A percentile compares a stretch with the other conserved stretches of the same genome.
Evolutionary conservation across 345 rosid genomes (phyloP).

Genomic region (Trapa bicornis): DNA sequence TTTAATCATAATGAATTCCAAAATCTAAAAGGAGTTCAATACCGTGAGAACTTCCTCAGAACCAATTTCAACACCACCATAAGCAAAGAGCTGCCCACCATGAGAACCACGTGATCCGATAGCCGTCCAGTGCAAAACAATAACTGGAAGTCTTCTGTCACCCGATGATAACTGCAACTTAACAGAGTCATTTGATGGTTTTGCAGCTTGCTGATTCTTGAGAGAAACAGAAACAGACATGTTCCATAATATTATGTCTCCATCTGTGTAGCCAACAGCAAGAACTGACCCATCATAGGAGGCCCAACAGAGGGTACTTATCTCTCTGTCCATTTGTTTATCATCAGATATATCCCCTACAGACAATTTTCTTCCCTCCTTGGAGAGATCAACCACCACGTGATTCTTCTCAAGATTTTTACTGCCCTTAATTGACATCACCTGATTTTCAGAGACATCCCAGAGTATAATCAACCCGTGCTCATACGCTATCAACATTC

Average conservation of each 20-base stretch:
- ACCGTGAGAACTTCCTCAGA: slow-evolving; percentile 67
- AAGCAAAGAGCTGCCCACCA: slow-evolving; percentile 43
- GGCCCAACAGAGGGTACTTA: slow-evolving; percentile 67
- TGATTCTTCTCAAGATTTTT: slow-evolving; percentile 31
- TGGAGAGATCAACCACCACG: slow-evolving; percentile 3
- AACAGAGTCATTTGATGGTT: slow-evolving; percentile 30
- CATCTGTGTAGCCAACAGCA: slow-evolving; percentile 61
- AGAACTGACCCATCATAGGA: slow-evolving; percentile 50
- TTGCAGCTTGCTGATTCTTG: slow-evolving; percentile 22
- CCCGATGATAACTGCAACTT: slow-evolving; percentile 47
- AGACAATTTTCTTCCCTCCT: slow-evolving; percentile 25
- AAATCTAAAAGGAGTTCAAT: slow-evolving; percentile 2
- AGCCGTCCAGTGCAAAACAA: slow-evolving; percentile 52
- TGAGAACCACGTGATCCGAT: slow-evolving; percentile 19
- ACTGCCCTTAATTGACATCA: slow-evolving; percentile 43
- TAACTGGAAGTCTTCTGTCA: slow-evolving; percentile 59
- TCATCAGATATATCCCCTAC: slow-evolving; percentile 14
- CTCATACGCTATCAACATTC: slow-evolving; percentile 53
- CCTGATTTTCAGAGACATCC: slow-evolving; percentile 43
- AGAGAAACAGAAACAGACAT: slow-evolving; percentile 18
- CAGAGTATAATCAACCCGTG: slow-evolving; percentile 52
- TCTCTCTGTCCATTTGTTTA: slow-evolving; percentile 37
- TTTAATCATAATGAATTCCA: background rate
- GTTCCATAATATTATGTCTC: slow-evolving; percentile 66
- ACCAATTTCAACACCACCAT: slow-evolving; percentile 68